A percentile compares a stretch with the other conserved stretches of the same genome.
phyloP scores from a whole-genome alignment of 2,329 filamentous ascomycete species.

The Epichloe amarillans region DNA sequence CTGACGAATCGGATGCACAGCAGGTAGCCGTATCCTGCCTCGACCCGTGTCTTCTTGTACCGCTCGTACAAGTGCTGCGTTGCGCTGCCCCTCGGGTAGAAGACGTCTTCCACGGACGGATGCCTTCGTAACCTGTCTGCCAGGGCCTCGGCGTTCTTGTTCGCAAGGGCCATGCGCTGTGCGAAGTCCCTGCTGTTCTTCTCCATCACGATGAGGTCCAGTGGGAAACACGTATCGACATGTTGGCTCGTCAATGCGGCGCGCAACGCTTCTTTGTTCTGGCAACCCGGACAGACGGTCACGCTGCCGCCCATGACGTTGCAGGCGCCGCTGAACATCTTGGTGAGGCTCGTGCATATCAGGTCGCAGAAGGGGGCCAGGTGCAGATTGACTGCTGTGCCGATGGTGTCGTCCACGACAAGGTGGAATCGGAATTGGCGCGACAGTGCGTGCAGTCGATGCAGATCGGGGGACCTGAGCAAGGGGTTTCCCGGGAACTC shows the following conservation, averaged over 20 bases:
- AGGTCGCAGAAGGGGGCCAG: constrained; percentile 33
- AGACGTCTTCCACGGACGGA: constrained; percentile 16
- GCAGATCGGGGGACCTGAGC: constrained; percentile 16
- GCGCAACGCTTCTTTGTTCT: constrained; percentile 19
- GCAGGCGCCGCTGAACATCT: constrained; percentile 40
- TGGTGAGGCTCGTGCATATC: constrained; percentile 37
- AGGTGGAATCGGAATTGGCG: constrained; percentile 26
- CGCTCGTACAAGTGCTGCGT: constrained; percentile 21
- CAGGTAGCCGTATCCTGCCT: constrained; percentile 37
- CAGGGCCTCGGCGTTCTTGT: constrained; percentile 14
- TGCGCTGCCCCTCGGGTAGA: constrained; percentile 27
- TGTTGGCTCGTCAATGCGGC: constrained; percentile 9
- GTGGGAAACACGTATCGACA: constrained; percentile 13
- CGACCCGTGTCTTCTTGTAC: constrained; percentile 12
- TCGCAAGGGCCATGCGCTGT: constrained; percentile 17
- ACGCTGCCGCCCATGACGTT: constrained; percentile 38
- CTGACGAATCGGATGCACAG: constrained; percentile 35
- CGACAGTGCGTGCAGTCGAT: constrained; percentile 14
- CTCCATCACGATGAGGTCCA: constrained; percentile 19
- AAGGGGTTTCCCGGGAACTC: constrained; percentile 27
- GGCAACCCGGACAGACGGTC: constrained; percentile 29
- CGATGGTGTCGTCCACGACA: constrained; percentile 32
- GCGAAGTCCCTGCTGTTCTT: constrained; percentile 26
- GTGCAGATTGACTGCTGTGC: constrained; percentile 31
- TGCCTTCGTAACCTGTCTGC: constrained; percentile 15